Conservation (phyloP, 106 monocot species). For the Dendrobium chrysotoxum region DNA sequence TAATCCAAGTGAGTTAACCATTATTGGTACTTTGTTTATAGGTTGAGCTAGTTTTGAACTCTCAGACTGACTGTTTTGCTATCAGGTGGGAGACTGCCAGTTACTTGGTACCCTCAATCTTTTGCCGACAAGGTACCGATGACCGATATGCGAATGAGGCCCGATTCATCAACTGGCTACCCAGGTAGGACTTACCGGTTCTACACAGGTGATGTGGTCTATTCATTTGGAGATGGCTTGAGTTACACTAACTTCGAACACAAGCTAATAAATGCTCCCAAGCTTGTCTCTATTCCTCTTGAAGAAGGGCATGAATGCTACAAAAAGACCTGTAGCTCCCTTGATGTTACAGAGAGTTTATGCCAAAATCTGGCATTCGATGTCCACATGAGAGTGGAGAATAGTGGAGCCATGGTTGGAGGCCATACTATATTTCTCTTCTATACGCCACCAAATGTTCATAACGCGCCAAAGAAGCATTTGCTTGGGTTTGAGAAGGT, state of each 20-base stretch:
- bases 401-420: slow-evolving; percentile 41
- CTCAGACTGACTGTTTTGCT: neutral
- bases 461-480: slow-evolving; percentile 71
- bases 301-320: slow-evolving; percentile 46
- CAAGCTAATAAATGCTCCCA: slow-evolving; percentile 52
- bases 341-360: slow-evolving; percentile 31
- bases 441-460: slow-evolving; percentile 66
- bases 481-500: slow-evolving; percentile 85
- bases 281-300: slow-evolving; percentile 42
- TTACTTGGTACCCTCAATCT: slow-evolving; percentile 91
- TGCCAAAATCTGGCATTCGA: slow-evolving; percentile 48
- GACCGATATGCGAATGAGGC: slow-evolving; percentile 94
- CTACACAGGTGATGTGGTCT: slow-evolving; percentile 80
- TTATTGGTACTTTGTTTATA: neutral
- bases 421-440: slow-evolving; percentile 75
- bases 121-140: slow-evolving; percentile 64
- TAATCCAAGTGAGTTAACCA: slow-evolving; percentile 66
- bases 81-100: slow-evolving; percentile 75
- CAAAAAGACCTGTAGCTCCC: slow-evolving; percentile 43
- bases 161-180: slow-evolving; percentile 54
- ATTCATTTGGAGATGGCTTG: slow-evolving; percentile 78
- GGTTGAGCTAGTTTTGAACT: neutral
- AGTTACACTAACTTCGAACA: slow-evolving; percentile 69
- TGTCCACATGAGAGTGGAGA: slow-evolving; percentile 48
- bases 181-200: slow-evolving; percentile 92